Conservation (phyloP, 768 basidiomycete species). For the Rhodotorula taiwanensis region DNA sequence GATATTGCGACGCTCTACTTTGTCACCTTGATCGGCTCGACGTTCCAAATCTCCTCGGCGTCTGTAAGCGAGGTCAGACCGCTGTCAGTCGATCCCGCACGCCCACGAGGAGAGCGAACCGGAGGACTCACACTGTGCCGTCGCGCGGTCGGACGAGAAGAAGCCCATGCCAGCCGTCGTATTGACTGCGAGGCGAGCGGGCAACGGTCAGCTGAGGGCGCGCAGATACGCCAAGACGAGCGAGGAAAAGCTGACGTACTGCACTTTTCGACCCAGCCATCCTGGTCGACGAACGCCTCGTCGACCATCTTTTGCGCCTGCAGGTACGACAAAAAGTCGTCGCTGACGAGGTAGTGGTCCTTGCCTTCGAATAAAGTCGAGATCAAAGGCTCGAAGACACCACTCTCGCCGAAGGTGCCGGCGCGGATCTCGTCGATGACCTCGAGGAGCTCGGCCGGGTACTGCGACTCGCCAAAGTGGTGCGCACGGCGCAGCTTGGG, state of each 20-base stretch:
- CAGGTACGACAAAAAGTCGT: conserved; percentile 86
- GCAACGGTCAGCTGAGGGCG: not conserved
- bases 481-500: conserved; percentile 82
- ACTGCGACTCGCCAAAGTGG: conserved; percentile 67
- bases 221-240: conserved; percentile 50
- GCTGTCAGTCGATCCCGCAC: no score
- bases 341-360: conserved; percentile 55
- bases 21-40: conserved; percentile 33
- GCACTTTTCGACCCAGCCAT: conserved; percentile 86
- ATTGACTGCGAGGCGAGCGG: conserved; percentile 36
- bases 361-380: conserved; percentile 40
- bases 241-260: conserved; percentile 69
- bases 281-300: conserved; percentile 71
- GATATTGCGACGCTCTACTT: no score
- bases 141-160: conserved; percentile 90
- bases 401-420: conserved; percentile 72
- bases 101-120: not conserved
- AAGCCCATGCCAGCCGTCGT: conserved; percentile 71
- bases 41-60: conserved; percentile 34
- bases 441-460: conserved; percentile 67
- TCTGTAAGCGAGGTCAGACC: not conserved
- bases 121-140: conserved; percentile 57
- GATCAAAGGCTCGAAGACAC: conserved; percentile 58
- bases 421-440: conserved; percentile 69
- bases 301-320: conserved; percentile 78